Evolutionary conservation across 192 early-diverging fungal species (phyloP), one percentile per base, ranked within the genome.

Genomic region (Umbelopsis vinacea): DNA sequence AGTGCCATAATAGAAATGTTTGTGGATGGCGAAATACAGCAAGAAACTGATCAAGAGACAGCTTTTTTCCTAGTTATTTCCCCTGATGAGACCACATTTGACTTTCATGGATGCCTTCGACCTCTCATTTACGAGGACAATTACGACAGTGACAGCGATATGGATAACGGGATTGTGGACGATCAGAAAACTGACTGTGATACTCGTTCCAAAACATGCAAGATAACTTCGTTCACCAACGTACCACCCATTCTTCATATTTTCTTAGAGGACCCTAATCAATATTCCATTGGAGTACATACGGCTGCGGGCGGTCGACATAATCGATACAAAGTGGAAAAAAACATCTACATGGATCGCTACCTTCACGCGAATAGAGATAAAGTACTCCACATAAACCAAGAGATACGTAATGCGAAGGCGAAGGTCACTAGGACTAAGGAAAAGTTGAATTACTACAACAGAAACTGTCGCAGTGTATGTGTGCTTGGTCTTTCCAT

Each of bases 301-400:
- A 33, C 70, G 38, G n/a, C 70, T 53, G 29, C 70, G 54, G 53
- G 29, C 50, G 38, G 29, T 55, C 67, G 19, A n/a, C 19, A 74
- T 22, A 69, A 45, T n/a, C 17, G 45, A 29, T 81, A 74, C 24
- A 46, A 29, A 8, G 17, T 75, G 11, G 76, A 81, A 8, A 71
- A 70, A 46, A 55, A 50, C 9, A 68, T 83, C 6, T 83, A 83
- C 55, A 67, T 83, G 66, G 81, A 83, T 68, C 60, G 81, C 10
- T 83, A 83, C 55, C 45, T 83, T 66, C 26, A 26, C 14, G 23
- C 67, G 14, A 83, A 83, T 54, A 70, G 66, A 45, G 66, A 71
- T 6, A 15, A 66, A 11, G 69, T 70, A 0, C 17, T 71, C 2
- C 6, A 57, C 33, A 68, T 40, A 33, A 69, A 71, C 46, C 67